Base-by-base conservation (phyloP, 768 basidiomycete genomes). In the Kondoa subrosea region DNA sequence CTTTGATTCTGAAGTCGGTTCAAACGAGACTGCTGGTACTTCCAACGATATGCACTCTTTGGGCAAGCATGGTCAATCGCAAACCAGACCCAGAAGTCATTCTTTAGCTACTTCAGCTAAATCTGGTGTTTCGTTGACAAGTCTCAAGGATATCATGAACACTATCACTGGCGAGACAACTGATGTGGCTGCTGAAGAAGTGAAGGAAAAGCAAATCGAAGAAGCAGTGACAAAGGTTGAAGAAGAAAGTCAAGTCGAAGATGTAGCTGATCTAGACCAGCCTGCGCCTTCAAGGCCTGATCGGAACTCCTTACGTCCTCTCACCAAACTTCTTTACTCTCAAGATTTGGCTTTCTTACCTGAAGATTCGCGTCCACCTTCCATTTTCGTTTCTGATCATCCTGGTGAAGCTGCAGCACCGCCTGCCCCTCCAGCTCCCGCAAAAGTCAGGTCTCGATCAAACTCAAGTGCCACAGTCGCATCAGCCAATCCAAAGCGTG, bases 281-380 rank as follows among this genome's bases (percentile, higher is more conserved):
- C 61, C 61, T 12, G 34, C 30, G 16, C 61, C 61, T 12, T 31
- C 30, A 27, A 63, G 34, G 61, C 61, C 61, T 12, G 3, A 21
- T n/a, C 16, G 61, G 12, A 31, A 17, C 33, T 63, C 61, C n/a
- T 32, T 63, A 21, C 61, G 61, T 3, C 61, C 61, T 63, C 33
- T 63, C 17, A 63, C 61, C 8, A 27, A 63, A 32, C 61, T 63
- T 33, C 27, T 63, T 33, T 63, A 63, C 29, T 27, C 61, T 16
- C 15, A 12, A 3, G 61, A 63, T 32, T 31, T 63, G 14, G 33
- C 15, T 12, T 63, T 63, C n/a, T 27, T 31, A 12, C 29, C 27
- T 31, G 61, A 63, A 33, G 21, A 16, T 33, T 21, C 27, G 17
- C 29, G 29, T 12, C 29, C 61, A 17, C 61, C 33, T 16, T 63